Evolutionary conservation across 2,329 filamentous ascomycete genomes (phyloP), one percentile per base, ranked within the genome.

Genomic region (Paecilomyces variotii): DNA sequence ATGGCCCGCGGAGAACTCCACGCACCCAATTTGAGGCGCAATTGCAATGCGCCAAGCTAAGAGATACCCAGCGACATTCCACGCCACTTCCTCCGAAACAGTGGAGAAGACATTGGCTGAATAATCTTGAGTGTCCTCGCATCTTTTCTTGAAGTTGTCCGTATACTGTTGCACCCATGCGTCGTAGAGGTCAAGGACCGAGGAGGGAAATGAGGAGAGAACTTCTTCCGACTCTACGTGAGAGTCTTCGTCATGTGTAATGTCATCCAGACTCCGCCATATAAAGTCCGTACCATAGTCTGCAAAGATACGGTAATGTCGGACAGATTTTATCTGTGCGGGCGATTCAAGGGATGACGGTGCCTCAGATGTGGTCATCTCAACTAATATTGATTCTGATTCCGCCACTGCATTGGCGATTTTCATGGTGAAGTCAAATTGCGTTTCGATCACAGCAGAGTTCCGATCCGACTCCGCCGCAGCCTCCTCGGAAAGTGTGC

Each of bases 41-140:
- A 66, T 56, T 12, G 56, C 51, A 55, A 66, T 62, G 14, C 61
- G 60, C 64, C 64, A 67, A 5, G 63, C 64, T 50, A 66, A 53
- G 24, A 66, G 34, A 57, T 57, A 65, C n/a, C 64, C 63, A 28
- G 64, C 57, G 30, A 67, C 58, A 35, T 62, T 62, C 62, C 63
- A 65, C 7, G 61, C 57, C 12, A 65, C 63, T 11, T 65, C 59
- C 26, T 64, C 62, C 14, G 52, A 45, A 2, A 32, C 52, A 14
- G 57, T 61, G 1, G 26, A 11, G 30, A 67, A 64, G 6, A 60
- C 19, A 28, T 30, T 26, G 4, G 56, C 60, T 11, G 57, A 14
- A 24, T 58, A 63, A 14, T 63, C 49, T 1, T 53, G 11, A 1
- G 56, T 58, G 6, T 60, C 32, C 0, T 65, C 58, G 45, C 54